Conservation (phyloP, 2,329 filamentous ascomycete genomes). For the Pseudogymnoascus sp. region DNA sequence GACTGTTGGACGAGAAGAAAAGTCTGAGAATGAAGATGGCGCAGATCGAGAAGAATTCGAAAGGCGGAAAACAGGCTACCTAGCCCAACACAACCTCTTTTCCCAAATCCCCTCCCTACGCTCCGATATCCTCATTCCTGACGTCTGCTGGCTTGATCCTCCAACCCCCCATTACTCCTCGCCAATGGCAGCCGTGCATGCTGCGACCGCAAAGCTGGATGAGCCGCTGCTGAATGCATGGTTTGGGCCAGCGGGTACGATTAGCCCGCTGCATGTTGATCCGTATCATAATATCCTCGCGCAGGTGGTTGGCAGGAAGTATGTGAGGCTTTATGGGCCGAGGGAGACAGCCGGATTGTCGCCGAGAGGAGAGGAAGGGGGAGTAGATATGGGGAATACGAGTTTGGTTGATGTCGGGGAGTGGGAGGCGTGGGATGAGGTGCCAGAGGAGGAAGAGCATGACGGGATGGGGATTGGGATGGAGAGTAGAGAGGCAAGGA, state of each 20-base stretch:
- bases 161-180: conserved; percentile 46
- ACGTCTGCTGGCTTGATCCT: conserved; percentile 72
- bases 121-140: conserved; percentile 70
- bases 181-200: conserved; percentile 35
- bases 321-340: conserved; percentile 80
- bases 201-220: conserved; percentile 33
- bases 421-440: conserved; percentile 48
- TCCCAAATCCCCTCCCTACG: conserved; percentile 70
- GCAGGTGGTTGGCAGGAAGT: conserved; percentile 86
- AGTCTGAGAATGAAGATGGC: conserved; percentile 11
- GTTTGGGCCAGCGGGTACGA: conserved; percentile 82
- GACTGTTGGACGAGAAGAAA: conserved; percentile 9
- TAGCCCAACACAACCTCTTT: conserved; percentile 88
- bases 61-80: conserved; percentile 50
- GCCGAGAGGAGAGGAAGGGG: conserved; percentile 55
- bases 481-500: conserved; percentile 11
- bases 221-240: conserved; percentile 78
- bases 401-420: conserved; percentile 69
- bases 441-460: conserved; percentile 11
- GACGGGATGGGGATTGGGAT: too few species aligned
- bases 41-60: conserved; percentile 7
- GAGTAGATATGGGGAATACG: conserved; percentile 90
- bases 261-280: conserved; percentile 89
- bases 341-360: conserved; percentile 48
- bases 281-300: conserved; percentile 88